Base-by-base conservation (phyloP, 1,284 basidiomycete species). In the Apiotrichum brassicae region DNA sequence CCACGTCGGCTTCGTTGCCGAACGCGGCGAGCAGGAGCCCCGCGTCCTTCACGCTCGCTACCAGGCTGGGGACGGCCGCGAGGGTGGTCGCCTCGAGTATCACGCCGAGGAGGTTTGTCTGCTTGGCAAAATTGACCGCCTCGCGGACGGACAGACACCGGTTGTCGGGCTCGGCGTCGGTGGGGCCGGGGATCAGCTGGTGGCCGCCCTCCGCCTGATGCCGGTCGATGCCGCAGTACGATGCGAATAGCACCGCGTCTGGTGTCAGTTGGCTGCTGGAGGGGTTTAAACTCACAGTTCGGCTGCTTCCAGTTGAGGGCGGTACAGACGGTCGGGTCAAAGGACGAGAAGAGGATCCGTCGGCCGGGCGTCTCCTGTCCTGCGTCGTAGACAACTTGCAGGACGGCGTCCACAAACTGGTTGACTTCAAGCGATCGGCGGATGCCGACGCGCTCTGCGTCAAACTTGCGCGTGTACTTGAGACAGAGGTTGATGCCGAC, bases 291-390 rank as follows among this genome's bases (percentile, higher is more conserved):
- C 90, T 64, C 53, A 69, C 70, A 97, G 71, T 98, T 98, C 16
- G 95, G 95, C 74, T 99, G 95, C 75, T 99, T 99, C 93, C 95
- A 97, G 71, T 98, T 97, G 49, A 98, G 49, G 43, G 70, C 72
- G 25, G 65, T 65, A 48, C 90, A 93, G 3, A 90, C 81, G 61
- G 87, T 85, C 12, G 92, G 87, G 53, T 83, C 85, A 70, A 87
- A 95, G 13, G 89, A 92, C 41, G 84, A 85, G 67, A 97, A 89
- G 13, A 90, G 82, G 50, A 95, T 81, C 62, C 84, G 83, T 46
- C 89, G 78, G n/a, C 66, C 62, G 12, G 58, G 60, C 36, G 56
- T 59, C 19, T 46, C 49, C 76, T 76, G 54, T 73, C 78, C 80
- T 51, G 84, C 80, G 36, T 70, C 66, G 71, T 89, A 91, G 43